Evolutionary conservation across 1,284 basidiomycete genomes (phyloP).

Genomic region (Leccinum huronense): DNA sequence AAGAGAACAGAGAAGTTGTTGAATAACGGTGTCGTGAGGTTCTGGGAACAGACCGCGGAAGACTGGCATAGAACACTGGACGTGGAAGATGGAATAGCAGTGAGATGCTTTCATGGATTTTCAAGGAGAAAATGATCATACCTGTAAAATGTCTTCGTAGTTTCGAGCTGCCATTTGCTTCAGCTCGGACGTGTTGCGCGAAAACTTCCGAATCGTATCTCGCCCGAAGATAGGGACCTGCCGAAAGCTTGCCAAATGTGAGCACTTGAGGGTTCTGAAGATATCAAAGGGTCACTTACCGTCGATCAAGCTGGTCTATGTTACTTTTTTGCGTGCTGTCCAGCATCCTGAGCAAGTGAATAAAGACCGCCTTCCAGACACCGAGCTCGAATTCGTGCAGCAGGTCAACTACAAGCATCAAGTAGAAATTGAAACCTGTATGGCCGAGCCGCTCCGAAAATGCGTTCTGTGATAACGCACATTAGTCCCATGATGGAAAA

Average conservation of each 20-base stretch:
- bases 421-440: neutral
- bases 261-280: neutral
- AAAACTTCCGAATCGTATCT: neutral
- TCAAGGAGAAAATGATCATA: neutral
- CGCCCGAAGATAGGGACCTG: neutral
- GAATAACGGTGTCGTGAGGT: too few species aligned
- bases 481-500: neutral
- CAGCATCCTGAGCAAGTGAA: neutral
- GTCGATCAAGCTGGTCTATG: neutral
- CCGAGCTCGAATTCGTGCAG: neutral
- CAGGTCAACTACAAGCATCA: neutral
- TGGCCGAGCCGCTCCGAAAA: neutral
- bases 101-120: neutral
- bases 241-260: neutral
- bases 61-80: neutral
- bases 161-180: neutral
- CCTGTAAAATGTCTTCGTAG: neutral
- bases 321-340: neutral
- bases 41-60: neutral
- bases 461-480: neutral
- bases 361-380: neutral
- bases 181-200: neutral
- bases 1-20: too few species aligned
- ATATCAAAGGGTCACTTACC: neutral
- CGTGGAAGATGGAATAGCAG: neutral